A percentile compares a stretch with the other conserved stretches of the same genome.
These are phyloP conservation scores for Hemerocallis citrina DNA, from an alignment of 106 monocot genomes.

Conservation along the genomic window DNA sequence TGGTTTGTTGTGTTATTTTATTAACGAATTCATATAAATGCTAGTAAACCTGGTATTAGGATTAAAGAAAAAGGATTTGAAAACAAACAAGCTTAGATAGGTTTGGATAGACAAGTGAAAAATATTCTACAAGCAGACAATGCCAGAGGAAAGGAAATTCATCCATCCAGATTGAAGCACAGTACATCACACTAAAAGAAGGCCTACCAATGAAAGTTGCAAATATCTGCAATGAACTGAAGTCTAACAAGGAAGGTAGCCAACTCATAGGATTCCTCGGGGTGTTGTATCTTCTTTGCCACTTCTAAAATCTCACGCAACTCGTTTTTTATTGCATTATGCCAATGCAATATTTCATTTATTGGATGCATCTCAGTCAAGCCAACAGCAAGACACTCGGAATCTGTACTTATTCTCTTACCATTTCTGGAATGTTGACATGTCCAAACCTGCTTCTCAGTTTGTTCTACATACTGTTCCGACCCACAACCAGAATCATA, in stretches of 20 bases:
- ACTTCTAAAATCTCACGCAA: slow-evolving; percentile 64
- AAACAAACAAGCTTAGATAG: neutral
- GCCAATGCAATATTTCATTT: slow-evolving; percentile 89
- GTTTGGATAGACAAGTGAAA: no score
- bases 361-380: slow-evolving; percentile 42
- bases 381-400: slow-evolving; percentile 12
- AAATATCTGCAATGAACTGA: slow-evolving; percentile 85
- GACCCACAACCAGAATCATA: slow-evolving; percentile 12
- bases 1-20: no score
- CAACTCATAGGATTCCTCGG: slow-evolving; percentile 57
- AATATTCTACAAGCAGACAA: neutral
- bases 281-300: slow-evolving; percentile 65
- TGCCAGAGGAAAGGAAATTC: neutral
- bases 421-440: slow-evolving; percentile 28
- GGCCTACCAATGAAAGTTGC: slow-evolving; percentile 82
- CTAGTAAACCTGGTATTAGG: neutral
- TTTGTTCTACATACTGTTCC: slow-evolving; percentile 3
- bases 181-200: neutral
- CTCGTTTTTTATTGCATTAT: slow-evolving; percentile 81
- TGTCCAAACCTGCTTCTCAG: slow-evolving; percentile 13
- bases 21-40: neutral
- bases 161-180: neutral
- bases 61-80: neutral
- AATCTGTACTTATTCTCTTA: slow-evolving; percentile 51
- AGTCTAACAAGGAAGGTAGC: slow-evolving; percentile 57